Percentiles rank a stretch among this genome's conserved stretches.
Conservation (phyloP, 2,329 filamentous ascomycete species). For the Byssoonygena ceratinophila region DNA sequence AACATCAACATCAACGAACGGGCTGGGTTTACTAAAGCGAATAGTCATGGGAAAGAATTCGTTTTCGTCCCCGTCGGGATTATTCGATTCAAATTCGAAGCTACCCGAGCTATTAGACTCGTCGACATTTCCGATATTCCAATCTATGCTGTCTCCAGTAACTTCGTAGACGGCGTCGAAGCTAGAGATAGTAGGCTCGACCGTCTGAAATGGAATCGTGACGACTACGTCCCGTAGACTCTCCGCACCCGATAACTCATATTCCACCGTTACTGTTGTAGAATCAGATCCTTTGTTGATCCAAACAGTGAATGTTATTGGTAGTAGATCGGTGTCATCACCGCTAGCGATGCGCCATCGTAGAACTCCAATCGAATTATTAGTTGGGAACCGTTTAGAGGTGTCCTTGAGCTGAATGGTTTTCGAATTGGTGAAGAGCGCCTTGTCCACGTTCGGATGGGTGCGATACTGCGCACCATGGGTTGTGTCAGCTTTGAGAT, state of each 20-base stretch:
- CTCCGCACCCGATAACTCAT: constrained; percentile 77
- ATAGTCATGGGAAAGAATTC: constrained; percentile 98
- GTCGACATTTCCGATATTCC: constrained; percentile 79
- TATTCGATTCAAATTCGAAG: constrained; percentile 91
- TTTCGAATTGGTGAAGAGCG: constrained; percentile 70
- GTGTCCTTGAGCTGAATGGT: constrained; percentile 82
- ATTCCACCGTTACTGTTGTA: constrained; percentile 88
- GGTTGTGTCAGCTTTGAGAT: constrained; percentile 62
- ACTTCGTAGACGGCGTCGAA: constrained; percentile 94
- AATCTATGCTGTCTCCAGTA: constrained; percentile 82
- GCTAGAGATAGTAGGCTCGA: constrained; percentile 79
- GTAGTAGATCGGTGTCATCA: constrained; percentile 69
- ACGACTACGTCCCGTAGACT: constrained; percentile 74
- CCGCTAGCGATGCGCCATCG: constrained; percentile 75
- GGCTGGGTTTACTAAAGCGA: constrained; percentile 71
- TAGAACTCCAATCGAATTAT: constrained; percentile 85
- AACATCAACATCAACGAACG: constrained; percentile 88
- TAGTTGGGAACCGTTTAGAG: constrained; percentile 81
- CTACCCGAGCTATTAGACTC: constrained; percentile 71
- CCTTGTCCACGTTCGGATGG: constrained; percentile 91
- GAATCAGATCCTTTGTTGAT: constrained; percentile 77
- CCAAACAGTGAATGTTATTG: constrained; percentile 96
- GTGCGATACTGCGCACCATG: constrained; percentile 86
- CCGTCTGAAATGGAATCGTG: constrained; percentile 72
- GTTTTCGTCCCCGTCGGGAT: constrained; percentile 71